These are phyloP conservation scores for Entomophthora muscae DNA, from an alignment of 371 early-diverging fungal genomes.

Conservation along the genomic window DNA sequence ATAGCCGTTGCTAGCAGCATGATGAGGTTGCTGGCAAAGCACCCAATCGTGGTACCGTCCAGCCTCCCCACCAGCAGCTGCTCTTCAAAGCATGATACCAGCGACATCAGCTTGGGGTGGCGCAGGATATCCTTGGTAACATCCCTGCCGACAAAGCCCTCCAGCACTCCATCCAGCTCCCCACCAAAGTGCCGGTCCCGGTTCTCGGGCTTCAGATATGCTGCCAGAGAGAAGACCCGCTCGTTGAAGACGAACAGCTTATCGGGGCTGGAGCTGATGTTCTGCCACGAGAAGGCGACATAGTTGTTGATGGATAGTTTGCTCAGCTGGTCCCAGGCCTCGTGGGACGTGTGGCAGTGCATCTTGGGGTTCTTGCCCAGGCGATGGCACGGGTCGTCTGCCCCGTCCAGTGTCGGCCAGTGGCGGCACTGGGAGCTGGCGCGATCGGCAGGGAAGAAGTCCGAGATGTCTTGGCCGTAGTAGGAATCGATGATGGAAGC, in stretches of 20 bases:
- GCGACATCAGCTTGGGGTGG: constrained; percentile 8
- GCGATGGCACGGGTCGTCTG: constrained; percentile 11
- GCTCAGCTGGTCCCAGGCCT: constrained; percentile 1
- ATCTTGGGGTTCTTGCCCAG: constrained; percentile 5
- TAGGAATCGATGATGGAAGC: constrained; percentile 10
- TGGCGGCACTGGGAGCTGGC: constrained; percentile 10
- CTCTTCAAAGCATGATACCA: constrained; percentile 26
- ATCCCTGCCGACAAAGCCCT: constrained; percentile 16
- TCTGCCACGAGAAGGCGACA: constrained; percentile 14
- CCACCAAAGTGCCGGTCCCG: constrained; percentile 11
- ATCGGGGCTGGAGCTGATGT: constrained; percentile 8
- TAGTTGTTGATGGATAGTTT: constrained; percentile 3
- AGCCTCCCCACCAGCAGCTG: constrained; percentile 41
- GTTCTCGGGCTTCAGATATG: constrained; percentile 12
- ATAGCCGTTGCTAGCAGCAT: constrained; percentile 24
- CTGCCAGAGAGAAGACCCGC: constrained; percentile 16
- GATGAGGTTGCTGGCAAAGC: constrained; percentile 32
- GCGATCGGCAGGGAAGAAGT: constrained; percentile 14
- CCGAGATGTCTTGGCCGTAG: constrained; percentile 17
- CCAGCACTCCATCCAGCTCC: constrained; percentile 14
- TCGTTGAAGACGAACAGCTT: constrained; percentile 18
- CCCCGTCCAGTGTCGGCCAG: constrained; percentile 11
- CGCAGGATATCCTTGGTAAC: constrained; percentile 16
- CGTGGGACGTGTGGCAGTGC: constrained; percentile 14
- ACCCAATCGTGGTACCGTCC: constrained; percentile 47